Conservation (phyloP, 768 basidiomycete species). For the Lanmaoa pseudosensibilis region DNA sequence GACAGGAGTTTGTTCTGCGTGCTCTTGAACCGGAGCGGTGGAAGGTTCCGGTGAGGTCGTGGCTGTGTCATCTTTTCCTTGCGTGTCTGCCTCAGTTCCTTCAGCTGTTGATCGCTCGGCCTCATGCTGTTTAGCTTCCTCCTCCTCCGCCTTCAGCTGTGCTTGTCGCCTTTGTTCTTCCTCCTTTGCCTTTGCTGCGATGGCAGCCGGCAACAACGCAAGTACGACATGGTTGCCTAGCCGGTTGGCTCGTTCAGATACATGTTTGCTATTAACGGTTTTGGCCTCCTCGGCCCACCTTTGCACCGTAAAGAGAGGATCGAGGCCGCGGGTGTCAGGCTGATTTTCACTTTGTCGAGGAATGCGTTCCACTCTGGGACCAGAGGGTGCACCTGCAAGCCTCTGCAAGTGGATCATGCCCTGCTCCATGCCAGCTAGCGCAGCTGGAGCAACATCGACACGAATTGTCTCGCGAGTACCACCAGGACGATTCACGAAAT, state of each 20-base stretch:
- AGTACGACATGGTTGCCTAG: conserved; percentile 71
- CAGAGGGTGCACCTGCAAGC: conserved; percentile 46
- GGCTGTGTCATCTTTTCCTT: conserved; percentile 15
- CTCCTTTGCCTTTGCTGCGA: conserved; percentile 52
- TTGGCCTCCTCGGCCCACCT: conserved; percentile 91
- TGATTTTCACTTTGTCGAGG: conserved; percentile 50
- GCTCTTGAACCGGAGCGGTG: conserved; percentile 10
- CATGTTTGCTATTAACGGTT: conserved; percentile 74
- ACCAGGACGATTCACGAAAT: conserved; percentile 66
- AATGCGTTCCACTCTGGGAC: conserved; percentile 61
- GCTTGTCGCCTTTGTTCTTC: conserved; percentile 41
- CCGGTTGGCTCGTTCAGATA: conserved; percentile 62
- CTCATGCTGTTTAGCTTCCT: conserved; percentile 41
- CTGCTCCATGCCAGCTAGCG: conserved; percentile 61
- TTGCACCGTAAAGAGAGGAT: conserved; percentile 77
- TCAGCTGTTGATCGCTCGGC: conserved; percentile 34
- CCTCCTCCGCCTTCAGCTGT: conserved; percentile 58
- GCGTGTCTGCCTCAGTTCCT: conserved; percentile 27
- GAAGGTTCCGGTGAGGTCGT: conserved; percentile 12
- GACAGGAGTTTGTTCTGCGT: conserved; percentile 19
- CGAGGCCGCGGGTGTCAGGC: conserved; percentile 48
- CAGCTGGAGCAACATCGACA: conserved; percentile 70
- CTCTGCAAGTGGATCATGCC: conserved; percentile 49
- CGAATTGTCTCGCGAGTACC: conserved; percentile 67
- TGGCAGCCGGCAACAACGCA: conserved; percentile 76